Conservation (phyloP, 225 moss, liverwort and hornwort species). For the Thuidium tamariscinum region DNA sequence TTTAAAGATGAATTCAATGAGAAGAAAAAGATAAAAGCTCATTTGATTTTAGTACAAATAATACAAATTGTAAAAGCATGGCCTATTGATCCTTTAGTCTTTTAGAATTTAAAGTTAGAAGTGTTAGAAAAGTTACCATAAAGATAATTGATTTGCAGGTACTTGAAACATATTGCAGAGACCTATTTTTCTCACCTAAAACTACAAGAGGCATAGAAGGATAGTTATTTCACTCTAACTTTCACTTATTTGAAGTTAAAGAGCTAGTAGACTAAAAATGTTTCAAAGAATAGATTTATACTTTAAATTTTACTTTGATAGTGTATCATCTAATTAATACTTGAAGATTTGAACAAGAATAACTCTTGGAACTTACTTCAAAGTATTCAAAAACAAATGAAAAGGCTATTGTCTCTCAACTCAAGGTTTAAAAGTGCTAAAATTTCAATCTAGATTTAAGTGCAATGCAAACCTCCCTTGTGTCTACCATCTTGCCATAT, state of each 20-base stretch:
- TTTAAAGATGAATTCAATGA: accelerated
- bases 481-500: neutral
- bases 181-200: neutral
- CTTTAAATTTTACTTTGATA: neutral
- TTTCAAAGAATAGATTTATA: neutral
- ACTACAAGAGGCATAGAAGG: neutral
- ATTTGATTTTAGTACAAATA: neutral
- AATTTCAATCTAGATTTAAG: neutral
- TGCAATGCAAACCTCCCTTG: too few relatives aligned
- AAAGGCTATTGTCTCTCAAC: neutral
- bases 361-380: neutral
- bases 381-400: neutral
- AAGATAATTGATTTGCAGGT: accelerated
- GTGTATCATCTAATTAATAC: accelerated
- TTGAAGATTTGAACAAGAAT: neutral
- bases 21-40: accelerated
- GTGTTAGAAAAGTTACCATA: neutral
- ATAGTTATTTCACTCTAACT: neutral
- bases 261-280: neutral
- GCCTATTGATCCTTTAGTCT: neutral
- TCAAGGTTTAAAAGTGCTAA: neutral
- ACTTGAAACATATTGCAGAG: neutral
- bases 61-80: neutral
- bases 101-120: neutral
- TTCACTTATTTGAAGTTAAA: neutral